Conservation (phyloP, 768 basidiomycete species). For the Boletellus emodensis region DNA sequence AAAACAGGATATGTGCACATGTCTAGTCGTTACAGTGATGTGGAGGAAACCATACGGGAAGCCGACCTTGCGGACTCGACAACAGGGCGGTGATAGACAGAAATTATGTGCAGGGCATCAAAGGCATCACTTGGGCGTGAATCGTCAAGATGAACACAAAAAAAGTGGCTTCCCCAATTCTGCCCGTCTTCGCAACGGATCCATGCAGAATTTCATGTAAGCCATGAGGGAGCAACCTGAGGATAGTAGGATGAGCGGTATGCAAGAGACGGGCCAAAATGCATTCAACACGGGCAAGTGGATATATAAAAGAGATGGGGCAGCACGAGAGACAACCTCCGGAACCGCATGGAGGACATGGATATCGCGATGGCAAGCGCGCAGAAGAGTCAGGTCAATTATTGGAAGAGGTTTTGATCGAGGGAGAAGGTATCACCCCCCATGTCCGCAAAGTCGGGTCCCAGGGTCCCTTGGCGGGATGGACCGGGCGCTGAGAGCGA, state of each 20-base stretch:
- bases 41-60: constrained; percentile 16
- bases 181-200: constrained; percentile 13
- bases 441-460: constrained; percentile 41
- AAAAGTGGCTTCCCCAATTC: constrained; percentile 9
- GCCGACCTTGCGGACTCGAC: constrained; percentile 20
- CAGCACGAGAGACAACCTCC: constrained; percentile 29
- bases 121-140: constrained; percentile 25
- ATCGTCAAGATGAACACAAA: constrained; percentile 21
- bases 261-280: constrained; percentile 34
- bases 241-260: constrained; percentile 26
- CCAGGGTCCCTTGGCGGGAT: constrained; percentile 26
- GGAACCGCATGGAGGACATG: constrained; percentile 20
- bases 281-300: constrained; percentile 26
- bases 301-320: constrained; percentile 26
- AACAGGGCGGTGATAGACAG: constrained; percentile 10
- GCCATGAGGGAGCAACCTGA: constrained; percentile 17
- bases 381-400: constrained; percentile 23
- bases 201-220: constrained; percentile 20
- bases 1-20: constrained; percentile 45
- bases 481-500: constrained; percentile 44
- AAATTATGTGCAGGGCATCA: constrained; percentile 22
- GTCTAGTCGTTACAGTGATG: constrained; percentile 68
- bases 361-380: constrained; percentile 12
- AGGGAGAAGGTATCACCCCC: constrained; percentile 38
- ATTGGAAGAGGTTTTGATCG: constrained; percentile 48